phyloP scores from a whole-genome alignment of 2,329 filamentous ascomycete genomes.

The Lachnellula cervina region DNA sequence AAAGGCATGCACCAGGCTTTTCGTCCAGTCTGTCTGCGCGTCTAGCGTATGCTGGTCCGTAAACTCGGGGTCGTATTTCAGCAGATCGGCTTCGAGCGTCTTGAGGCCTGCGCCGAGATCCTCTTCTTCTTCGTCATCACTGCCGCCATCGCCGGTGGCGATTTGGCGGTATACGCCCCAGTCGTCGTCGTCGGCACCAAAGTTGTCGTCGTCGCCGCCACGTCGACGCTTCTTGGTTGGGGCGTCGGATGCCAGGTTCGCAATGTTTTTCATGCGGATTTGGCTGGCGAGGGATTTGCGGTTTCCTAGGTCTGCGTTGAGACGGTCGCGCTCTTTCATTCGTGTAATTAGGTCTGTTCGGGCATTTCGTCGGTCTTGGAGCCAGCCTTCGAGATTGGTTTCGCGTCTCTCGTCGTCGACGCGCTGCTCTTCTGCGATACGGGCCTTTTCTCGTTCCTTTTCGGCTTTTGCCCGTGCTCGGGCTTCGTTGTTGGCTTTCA shows the following conservation, averaged over 20 bases:
- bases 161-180: constrained; percentile 97
- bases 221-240: constrained; percentile 79
- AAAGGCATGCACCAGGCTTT: constrained; percentile 85
- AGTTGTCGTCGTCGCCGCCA: constrained; percentile 90
- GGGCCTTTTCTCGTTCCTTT: constrained; percentile 87
- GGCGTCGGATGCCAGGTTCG: constrained; percentile 87
- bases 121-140: constrained; percentile 88
- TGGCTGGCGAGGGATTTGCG: constrained; percentile 94
- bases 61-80: constrained; percentile 82
- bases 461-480: constrained; percentile 91
- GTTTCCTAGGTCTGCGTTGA: constrained; percentile 93
- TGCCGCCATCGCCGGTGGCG: constrained; percentile 67
- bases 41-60: constrained; percentile 89
- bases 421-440: constrained; percentile 76
- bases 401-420: constrained; percentile 78
- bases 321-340: constrained; percentile 88
- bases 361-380: constrained; percentile 72
- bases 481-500: constrained; percentile 94
- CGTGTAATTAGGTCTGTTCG: constrained; percentile 67
- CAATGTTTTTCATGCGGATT: constrained; percentile 97
- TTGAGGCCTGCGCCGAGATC: constrained; percentile 72
- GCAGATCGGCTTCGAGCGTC: constrained; percentile 74
- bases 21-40: constrained; percentile 92
- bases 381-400: constrained; percentile 80
- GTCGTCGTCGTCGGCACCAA: constrained; percentile 94